phyloP scores from a whole-genome alignment of 2,329 filamentous ascomycete genomes.

The Phyllosticta citrichinensis region DNA sequence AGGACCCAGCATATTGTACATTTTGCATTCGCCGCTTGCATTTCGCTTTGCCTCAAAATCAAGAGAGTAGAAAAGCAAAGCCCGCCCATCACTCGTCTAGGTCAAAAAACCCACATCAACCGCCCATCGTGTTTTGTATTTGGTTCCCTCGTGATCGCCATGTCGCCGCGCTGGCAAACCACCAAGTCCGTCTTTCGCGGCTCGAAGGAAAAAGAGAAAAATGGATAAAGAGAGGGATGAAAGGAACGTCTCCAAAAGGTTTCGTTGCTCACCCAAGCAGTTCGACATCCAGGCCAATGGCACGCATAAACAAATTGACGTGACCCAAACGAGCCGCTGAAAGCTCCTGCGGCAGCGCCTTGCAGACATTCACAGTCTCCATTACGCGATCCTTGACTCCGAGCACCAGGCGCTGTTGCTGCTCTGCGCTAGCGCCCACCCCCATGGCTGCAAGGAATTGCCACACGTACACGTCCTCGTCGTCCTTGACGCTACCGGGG shows the following conservation, averaged over 20 bases:
- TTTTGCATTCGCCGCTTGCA: no score
- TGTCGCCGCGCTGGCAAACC: no score
- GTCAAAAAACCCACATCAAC: no score
- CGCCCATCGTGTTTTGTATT: no score
- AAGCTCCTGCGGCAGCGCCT: slow-evolving; percentile 82
- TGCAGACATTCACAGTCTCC: slow-evolving; percentile 82
- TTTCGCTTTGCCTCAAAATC: no score
- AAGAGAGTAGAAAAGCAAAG: no score
- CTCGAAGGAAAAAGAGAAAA: no score
- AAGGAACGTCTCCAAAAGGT: neutral
- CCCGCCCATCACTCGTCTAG: no score
- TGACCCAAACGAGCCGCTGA: slow-evolving; percentile 73
- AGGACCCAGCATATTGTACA: no score
- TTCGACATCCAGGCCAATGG: slow-evolving; percentile 96
- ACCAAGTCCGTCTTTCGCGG: no score
- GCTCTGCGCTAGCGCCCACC: slow-evolving; percentile 83
- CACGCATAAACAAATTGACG: slow-evolving; percentile 97
- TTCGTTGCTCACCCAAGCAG: slow-evolving; percentile 40
- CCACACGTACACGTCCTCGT: slow-evolving; percentile 95
- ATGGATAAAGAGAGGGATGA: no score
- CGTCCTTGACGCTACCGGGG: slow-evolving; percentile 78
- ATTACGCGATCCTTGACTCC: slow-evolving; percentile 97
- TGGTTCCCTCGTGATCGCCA: no score
- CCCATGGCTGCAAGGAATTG: slow-evolving; percentile 94
- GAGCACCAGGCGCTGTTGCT: slow-evolving; percentile 88